Evolutionary conservation across 768 basidiomycete species (phyloP).

Genomic region (Auricularia heimuer): DNA sequence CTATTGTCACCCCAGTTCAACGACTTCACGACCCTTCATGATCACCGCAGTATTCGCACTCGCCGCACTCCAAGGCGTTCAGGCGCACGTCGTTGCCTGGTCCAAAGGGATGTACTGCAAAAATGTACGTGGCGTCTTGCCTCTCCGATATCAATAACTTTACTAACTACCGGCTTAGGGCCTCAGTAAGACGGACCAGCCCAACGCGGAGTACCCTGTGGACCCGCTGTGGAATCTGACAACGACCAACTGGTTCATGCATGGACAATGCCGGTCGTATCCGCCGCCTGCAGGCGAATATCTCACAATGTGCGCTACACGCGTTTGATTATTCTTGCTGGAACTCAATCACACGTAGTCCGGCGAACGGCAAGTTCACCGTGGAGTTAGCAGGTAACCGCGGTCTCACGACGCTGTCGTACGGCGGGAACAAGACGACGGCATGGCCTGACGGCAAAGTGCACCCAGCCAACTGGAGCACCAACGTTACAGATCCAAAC

Average conservation of each 20-base stretch:
- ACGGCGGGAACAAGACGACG: background rate
- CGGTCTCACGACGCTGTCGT: slow-evolving; percentile 1
- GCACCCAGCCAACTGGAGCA: background rate
- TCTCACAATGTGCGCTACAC: background rate
- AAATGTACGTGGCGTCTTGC: background rate
- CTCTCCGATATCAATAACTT: background rate
- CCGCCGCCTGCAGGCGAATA: slow-evolving; percentile 1
- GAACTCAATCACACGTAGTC: background rate
- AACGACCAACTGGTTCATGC: background rate
- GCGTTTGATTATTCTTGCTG: background rate
- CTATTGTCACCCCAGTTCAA: too few relatives aligned
- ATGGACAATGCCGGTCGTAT: background rate
- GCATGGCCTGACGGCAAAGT: slow-evolving; percentile 3
- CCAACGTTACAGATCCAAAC: background rate
- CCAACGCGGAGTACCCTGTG: background rate
- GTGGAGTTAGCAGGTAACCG: slow-evolving; percentile 2
- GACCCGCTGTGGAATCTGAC: background rate
- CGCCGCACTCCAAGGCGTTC: background rate
- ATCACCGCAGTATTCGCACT: too few relatives aligned
- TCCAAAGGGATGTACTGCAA: slow-evolving; percentile 5
- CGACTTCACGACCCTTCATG: too few relatives aligned
- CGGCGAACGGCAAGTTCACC: background rate
- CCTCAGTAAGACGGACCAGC: background rate
- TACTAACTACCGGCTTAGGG: background rate
- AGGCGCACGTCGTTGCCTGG: slow-evolving; percentile 4